Conservation (phyloP, 805 yeast genomes). For the Lipomyces orientalis region DNA sequence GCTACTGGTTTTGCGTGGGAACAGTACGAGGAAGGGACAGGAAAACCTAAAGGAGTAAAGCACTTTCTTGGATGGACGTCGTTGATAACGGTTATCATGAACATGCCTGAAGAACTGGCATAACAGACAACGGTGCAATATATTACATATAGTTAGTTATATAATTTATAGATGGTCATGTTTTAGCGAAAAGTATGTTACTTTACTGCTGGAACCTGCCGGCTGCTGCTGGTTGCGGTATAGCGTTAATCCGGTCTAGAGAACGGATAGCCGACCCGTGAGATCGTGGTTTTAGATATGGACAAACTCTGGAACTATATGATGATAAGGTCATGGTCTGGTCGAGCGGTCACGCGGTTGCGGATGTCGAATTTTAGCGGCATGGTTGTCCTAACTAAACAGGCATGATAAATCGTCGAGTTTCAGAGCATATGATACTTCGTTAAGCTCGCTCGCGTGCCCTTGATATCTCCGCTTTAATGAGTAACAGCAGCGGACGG, state of each 20-base stretch:
- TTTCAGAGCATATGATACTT: too few relatives aligned
- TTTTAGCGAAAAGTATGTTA: not conserved
- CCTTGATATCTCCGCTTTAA: not conserved
- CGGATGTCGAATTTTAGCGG: not conserved
- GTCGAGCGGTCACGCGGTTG: not conserved
- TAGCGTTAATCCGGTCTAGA: too few relatives aligned
- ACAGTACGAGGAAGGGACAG: conserved; percentile 79
- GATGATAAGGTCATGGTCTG: too few relatives aligned
- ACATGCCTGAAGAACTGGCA: conserved; percentile 63
- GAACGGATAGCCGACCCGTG: too few relatives aligned
- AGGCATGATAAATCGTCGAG: not conserved
- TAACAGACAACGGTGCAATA: not conserved
- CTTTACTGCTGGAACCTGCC: not conserved
- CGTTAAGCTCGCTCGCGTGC: too few relatives aligned
- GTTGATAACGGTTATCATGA: conserved; percentile 77
- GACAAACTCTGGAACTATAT: too few relatives aligned
- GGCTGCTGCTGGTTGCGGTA: not conserved
- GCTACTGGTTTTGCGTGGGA: conserved; percentile 87
- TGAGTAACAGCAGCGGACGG: not conserved
- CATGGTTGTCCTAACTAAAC: not conserved
- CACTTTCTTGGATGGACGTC: conserved; percentile 97
- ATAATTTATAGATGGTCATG: not conserved
- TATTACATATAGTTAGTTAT: too few relatives aligned
- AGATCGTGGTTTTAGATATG: too few relatives aligned
- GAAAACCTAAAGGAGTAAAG: conserved; percentile 78